Evolutionary conservation across 495 filamentous ascomycete species (phyloP).

Genomic region (Haplographium delicatum): DNA sequence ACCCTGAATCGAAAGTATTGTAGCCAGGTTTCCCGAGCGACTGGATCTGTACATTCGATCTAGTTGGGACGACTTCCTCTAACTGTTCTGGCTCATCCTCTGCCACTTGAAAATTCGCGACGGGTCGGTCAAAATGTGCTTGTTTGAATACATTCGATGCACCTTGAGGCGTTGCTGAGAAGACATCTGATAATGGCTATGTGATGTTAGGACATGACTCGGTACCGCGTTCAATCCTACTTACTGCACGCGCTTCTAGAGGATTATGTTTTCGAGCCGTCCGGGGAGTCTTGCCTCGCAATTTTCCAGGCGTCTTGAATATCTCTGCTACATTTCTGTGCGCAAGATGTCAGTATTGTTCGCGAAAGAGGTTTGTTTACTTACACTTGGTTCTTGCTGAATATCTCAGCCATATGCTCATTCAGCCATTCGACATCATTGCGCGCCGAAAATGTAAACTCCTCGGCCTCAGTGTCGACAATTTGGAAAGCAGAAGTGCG

Average conservation of each 20-base stretch:
- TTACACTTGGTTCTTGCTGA: slow-evolving; percentile 69
- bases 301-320: slow-evolving; percentile 93
- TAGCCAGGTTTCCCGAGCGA: slow-evolving; percentile 15
- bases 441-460: slow-evolving; percentile 80
- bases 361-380: slow-evolving; percentile 43
- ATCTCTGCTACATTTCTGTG: slow-evolving; percentile 71
- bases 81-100: slow-evolving; percentile 18
- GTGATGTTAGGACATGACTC: slow-evolving; percentile 18
- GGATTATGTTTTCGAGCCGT: slow-evolving; percentile 67
- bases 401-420: slow-evolving; percentile 94
- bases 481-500: slow-evolving; percentile 42
- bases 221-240: slow-evolving; percentile 21
- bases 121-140: slow-evolving; percentile 21
- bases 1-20: slow-evolving; percentile 64
- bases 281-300: slow-evolving; percentile 89
- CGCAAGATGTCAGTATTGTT: slow-evolving; percentile 33
- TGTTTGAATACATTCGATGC: slow-evolving; percentile 40
- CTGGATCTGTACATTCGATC: slow-evolving; percentile 10
- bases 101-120: slow-evolving; percentile 25
- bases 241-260: slow-evolving; percentile 63
- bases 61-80: slow-evolving; percentile 6
- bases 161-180: slow-evolving; percentile 47
- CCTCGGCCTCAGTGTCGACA: slow-evolving; percentile 66
- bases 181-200: slow-evolving; percentile 81
- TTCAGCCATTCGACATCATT: slow-evolving; percentile 96